Evolutionary conservation across 805 yeast genomes (phyloP).

Genomic region (Tetrapisispora nanseiensis): DNA sequence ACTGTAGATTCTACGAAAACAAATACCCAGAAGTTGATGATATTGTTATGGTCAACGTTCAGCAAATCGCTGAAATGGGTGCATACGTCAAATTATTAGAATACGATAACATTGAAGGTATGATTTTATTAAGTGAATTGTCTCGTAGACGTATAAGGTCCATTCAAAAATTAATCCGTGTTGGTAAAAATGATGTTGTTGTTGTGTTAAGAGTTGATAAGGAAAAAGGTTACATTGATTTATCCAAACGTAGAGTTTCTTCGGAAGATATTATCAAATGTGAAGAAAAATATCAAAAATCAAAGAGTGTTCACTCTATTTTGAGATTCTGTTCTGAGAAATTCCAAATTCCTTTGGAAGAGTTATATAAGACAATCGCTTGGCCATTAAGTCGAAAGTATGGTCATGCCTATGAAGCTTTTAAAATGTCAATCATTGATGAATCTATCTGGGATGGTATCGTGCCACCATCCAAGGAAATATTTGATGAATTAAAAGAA

Average conservation of each 20-base stretch:
- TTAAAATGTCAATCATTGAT: slow-evolving; percentile 91
- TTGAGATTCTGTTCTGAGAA: slow-evolving; percentile 97
- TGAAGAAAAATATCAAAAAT: slow-evolving; percentile 94
- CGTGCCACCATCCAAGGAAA: slow-evolving; percentile 57
- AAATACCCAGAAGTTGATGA: slow-evolving; percentile 98
- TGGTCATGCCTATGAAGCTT: slow-evolving; percentile 97
- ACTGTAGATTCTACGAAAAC: slow-evolving; percentile 95
- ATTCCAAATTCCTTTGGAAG: slow-evolving; percentile 78
- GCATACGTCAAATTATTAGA: slow-evolving; percentile 94
- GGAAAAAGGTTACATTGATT: slow-evolving; percentile 96
- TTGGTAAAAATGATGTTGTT: slow-evolving; percentile 96
- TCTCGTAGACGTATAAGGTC: slow-evolving; percentile 98
- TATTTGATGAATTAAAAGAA: slow-evolving; percentile 72
- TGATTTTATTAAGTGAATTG: slow-evolving; percentile 90
- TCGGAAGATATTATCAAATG: slow-evolving; percentile 94
- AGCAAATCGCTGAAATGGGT: slow-evolving; percentile 98
- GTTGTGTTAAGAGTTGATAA: slow-evolving; percentile 96
- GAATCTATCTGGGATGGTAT: slow-evolving; percentile 73
- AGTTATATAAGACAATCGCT: slow-evolving; percentile 77
- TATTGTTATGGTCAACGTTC: slow-evolving; percentile 97
- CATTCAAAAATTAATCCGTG: slow-evolving; percentile 93
- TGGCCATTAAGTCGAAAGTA: slow-evolving; percentile 95
- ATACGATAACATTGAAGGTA: slow-evolving; percentile 97
- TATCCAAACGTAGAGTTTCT: slow-evolving; percentile 95
- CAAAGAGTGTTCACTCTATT: slow-evolving; percentile 97